Evolutionary conservation across 495 filamentous ascomycete species (phyloP).

Genomic region (Podospora pseudoanserina): DNA sequence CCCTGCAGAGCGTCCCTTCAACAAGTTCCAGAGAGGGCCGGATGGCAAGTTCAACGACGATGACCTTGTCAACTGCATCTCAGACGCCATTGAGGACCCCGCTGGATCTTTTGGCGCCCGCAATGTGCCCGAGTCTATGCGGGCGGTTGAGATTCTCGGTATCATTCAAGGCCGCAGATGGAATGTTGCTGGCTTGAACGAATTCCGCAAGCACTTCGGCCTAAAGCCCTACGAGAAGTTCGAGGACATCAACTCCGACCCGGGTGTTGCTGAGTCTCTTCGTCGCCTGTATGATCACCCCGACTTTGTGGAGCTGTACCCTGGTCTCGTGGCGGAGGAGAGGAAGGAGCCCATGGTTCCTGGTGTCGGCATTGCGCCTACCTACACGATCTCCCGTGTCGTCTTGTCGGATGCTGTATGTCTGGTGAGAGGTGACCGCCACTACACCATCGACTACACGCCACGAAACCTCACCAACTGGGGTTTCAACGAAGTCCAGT

Average conservation of each 20-base stretch:
- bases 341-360: conserved; percentile 69
- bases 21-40: conserved; percentile 53
- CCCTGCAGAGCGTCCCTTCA: conserved; percentile 62
- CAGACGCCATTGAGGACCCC: conserved; percentile 60
- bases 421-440: conserved; percentile 81
- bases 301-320: conserved; percentile 70
- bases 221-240: conserved; percentile 72
- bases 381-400: conserved; percentile 77
- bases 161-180: conserved; percentile 80
- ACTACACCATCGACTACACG: conserved; percentile 74
- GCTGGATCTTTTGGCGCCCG: conserved; percentile 66
- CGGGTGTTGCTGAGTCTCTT: conserved; percentile 66
- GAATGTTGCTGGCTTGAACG: conserved; percentile 81
- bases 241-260: conserved; percentile 79
- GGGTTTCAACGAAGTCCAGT: conserved; percentile 53
- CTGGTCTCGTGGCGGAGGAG: conserved; percentile 77
- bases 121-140: conserved; percentile 69
- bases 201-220: conserved; percentile 79
- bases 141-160: conserved; percentile 75
- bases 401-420: conserved; percentile 83
- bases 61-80: conserved; percentile 64
- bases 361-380: conserved; percentile 76
- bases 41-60: conserved; percentile 64
- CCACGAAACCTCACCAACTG: conserved; percentile 77
- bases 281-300: conserved; percentile 74